A percentile compares a stretch with the other conserved stretches of the same genome.
Evolutionary conservation across 176 grass and related monocot genomes (phyloP).

Genomic region (Oryza meyeriana): DNA sequence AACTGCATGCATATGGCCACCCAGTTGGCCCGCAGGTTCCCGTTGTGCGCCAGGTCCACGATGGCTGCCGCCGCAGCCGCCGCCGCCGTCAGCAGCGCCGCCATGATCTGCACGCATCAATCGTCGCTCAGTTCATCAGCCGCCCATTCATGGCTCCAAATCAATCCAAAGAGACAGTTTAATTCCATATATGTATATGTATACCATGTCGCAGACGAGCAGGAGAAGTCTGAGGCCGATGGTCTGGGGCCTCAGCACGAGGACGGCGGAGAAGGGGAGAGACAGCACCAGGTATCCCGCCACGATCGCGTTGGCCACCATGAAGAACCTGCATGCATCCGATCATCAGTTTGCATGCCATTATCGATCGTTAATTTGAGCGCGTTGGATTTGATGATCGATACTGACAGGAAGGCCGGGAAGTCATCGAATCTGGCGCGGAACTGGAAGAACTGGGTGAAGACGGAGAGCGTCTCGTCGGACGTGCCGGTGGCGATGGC

Average conservation of each 20-base stretch:
- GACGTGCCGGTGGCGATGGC: conserved; percentile 72
- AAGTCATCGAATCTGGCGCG: conserved; percentile 80
- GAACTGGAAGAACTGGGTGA: conserved; percentile 93
- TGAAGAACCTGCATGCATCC: conserved; percentile 61
- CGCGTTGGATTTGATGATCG: neutral
- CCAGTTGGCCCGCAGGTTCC: conserved; percentile 82
- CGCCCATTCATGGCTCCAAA: neutral
- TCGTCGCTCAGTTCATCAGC: neutral
- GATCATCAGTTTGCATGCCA: neutral
- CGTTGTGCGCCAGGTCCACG: conserved; percentile 82
- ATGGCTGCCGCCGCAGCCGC: conserved; percentile 60
- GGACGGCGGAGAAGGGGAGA: conserved; percentile 69
- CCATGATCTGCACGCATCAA: conserved; percentile 40
- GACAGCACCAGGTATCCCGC: conserved; percentile 83
- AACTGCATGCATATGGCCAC: conserved; percentile 95
- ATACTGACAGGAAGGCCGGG: conserved; percentile 64
- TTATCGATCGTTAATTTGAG: neutral
- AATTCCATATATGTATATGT: neutral
- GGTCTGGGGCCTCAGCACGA: conserved; percentile 53
- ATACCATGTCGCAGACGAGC: conserved; percentile 65
- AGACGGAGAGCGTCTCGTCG: conserved; percentile 73
- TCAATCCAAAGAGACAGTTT: neutral
- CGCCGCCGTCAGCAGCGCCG: conserved; percentile 53
- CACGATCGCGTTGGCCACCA: conserved; percentile 67
- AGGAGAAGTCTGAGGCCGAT: conserved; percentile 69